Percentiles rank a stretch among this genome's conserved stretches.
Evolutionary conservation across 2,329 filamentous ascomycete species (phyloP).

Genomic region (Alternaria metachromatica): DNA sequence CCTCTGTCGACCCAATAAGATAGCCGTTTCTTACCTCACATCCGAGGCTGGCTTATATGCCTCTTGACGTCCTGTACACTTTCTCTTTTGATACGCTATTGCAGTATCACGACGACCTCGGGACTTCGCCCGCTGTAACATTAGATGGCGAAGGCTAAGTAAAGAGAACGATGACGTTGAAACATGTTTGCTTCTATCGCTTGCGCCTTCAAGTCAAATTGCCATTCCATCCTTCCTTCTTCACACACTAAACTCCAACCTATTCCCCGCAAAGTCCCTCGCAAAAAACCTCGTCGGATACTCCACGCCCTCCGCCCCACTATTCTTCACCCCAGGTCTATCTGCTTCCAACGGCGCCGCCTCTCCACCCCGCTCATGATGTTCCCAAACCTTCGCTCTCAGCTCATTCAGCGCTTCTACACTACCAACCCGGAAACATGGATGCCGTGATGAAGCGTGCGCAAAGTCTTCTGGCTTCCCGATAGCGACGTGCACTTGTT

Average conservation of each 20-base stretch:
- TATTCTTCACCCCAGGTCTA: slow-evolving; percentile 57
- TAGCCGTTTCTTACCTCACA: not conserved
- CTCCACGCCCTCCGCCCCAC: slow-evolving; percentile 59
- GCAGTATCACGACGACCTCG: not conserved
- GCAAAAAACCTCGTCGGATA: slow-evolving; percentile 69
- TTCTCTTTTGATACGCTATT: not conserved
- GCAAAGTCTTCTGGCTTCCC: not conserved
- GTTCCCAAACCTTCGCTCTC: slow-evolving; percentile 39
- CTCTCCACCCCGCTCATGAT: slow-evolving; percentile 56
- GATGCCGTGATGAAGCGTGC: not conserved
- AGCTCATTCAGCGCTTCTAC: not conserved
- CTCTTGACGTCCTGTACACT: not conserved
- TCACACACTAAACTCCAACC: slow-evolving; percentile 50
- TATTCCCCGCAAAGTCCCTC: slow-evolving; percentile 52
- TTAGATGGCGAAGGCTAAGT: not conserved
- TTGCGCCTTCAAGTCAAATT: too few relatives aligned
- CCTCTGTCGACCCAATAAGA: not conserved
- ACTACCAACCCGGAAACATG: not conserved
- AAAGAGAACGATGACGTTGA: not conserved
- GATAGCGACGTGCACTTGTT: slow-evolving; percentile 55
- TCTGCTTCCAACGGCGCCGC: slow-evolving; percentile 63
- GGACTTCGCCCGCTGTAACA: not conserved
- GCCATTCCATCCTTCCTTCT: not conserved
- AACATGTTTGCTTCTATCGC: not conserved
- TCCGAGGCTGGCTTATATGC: not conserved